These are phyloP conservation scores for Tetragonia tetragonoides DNA, from an alignment of 148 eudicot genomes.

Conservation along the genomic window DNA sequence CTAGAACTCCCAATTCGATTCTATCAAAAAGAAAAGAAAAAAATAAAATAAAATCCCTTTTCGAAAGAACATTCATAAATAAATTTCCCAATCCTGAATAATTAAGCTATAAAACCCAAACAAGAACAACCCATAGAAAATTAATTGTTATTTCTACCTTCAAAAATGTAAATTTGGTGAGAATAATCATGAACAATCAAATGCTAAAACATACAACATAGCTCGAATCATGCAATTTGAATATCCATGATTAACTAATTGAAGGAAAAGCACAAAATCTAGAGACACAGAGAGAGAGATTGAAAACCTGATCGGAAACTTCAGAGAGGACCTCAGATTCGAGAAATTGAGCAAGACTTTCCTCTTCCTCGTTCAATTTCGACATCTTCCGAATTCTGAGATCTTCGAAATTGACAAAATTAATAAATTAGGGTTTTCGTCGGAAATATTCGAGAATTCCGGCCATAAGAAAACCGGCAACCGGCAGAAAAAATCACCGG, in stretches of 20 bases:
- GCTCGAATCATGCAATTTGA: not conserved
- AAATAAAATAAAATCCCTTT: not conserved
- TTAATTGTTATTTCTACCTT: not conserved
- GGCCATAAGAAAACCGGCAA: not conserved
- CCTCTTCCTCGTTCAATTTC: constrained; percentile 72
- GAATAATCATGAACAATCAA: constrained; percentile 1
- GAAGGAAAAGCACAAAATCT: not conserved
- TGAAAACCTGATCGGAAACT: constrained; percentile 67
- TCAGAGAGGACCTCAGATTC: constrained; percentile 83
- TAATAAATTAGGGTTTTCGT: not conserved
- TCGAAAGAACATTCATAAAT: not conserved
- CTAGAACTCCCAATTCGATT: no score
- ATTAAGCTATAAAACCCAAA: not conserved
- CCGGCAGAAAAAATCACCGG: constrained; percentile 26
- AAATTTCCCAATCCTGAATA: not conserved
- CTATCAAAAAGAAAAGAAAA: no score
- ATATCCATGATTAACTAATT: not conserved
- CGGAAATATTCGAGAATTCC: not conserved
- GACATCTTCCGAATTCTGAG: constrained; percentile 27
- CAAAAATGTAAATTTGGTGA: not conserved
- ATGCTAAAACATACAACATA: not conserved
- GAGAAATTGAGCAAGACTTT: constrained; percentile 73
- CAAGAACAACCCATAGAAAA: not conserved
- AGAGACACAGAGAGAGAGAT: not conserved
- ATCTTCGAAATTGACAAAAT: not conserved